phyloP scores from a whole-genome alignment of 139 green algal species.

The Chlamydomonas sp. region DNA sequence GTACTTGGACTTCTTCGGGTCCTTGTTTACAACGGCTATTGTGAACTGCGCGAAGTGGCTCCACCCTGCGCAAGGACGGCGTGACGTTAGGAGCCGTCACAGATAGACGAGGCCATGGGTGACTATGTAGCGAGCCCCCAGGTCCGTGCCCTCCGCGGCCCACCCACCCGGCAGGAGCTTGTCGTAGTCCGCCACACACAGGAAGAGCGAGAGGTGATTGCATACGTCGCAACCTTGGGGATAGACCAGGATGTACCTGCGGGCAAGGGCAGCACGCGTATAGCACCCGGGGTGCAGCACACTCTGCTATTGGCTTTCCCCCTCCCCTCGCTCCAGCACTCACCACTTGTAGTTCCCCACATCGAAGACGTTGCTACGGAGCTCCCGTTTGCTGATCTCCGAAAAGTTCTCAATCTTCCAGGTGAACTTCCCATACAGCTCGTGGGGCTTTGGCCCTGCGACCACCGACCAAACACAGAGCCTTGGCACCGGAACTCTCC shows the following conservation, averaged over 20 bases:
- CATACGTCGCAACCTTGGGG: slow-evolving; percentile 97
- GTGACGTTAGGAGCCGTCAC: too few species aligned
- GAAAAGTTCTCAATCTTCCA: slow-evolving; percentile 98
- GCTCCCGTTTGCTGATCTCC: slow-evolving; percentile 94
- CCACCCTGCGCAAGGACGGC: slow-evolving; percentile 79
- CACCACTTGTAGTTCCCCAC: slow-evolving; percentile 97
- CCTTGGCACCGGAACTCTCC: too few species aligned
- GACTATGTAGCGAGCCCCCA: too few species aligned
- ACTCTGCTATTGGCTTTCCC: neutral
- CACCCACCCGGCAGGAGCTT: slow-evolving; percentile 93
- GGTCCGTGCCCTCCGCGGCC: too few species aligned
- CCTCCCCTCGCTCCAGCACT: neutral
- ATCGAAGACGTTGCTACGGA: slow-evolving; percentile 93
- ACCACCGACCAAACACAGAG: neutral
- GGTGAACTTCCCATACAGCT: slow-evolving; percentile 97
- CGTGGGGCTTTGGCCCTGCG: slow-evolving; percentile 70
- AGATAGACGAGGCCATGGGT: too few species aligned
- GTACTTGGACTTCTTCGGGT: slow-evolving; percentile 99
- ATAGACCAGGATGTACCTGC: slow-evolving; percentile 98
- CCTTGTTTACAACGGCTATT: slow-evolving; percentile 98
- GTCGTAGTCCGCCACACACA: slow-evolving; percentile 99
- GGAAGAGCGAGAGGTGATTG: slow-evolving; percentile 98
- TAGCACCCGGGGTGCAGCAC: neutral
- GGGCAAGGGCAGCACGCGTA: neutral
- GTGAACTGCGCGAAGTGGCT: slow-evolving; percentile 99